Percentiles rank a stretch among this genome's conserved stretches.
Evolutionary conservation across 1,139 yeast genomes (phyloP).

Genomic region (Pichia sp.): DNA sequence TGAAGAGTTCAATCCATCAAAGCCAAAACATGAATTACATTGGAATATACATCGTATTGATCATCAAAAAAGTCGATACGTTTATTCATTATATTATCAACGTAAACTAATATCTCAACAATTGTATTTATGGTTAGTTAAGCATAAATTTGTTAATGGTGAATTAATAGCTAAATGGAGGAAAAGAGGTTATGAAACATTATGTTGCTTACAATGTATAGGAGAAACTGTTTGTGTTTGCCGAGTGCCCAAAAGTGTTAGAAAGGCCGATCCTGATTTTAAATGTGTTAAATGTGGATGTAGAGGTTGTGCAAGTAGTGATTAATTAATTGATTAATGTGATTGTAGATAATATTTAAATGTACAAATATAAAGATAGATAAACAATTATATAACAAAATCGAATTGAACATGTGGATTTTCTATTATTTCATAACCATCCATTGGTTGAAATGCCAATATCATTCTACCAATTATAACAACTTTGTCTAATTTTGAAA

Average conservation of each 20-base stretch:
- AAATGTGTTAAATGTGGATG: slow-evolving; percentile 89
- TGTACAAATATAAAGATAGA: slow-evolving; percentile 1
- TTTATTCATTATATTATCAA: slow-evolving; percentile 68
- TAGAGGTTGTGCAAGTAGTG: slow-evolving; percentile 81
- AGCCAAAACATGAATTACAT: slow-evolving; percentile 45
- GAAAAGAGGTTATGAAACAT: slow-evolving; percentile 80
- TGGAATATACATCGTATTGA: slow-evolving; percentile 51
- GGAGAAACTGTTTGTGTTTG: slow-evolving; percentile 76
- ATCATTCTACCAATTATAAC: slow-evolving; percentile 85
- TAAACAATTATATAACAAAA: slow-evolving; percentile 12
- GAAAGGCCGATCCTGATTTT: slow-evolving; percentile 43
- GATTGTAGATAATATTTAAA: too few relatives aligned
- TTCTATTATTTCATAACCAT: slow-evolving; percentile 73
- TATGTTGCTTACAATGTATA: slow-evolving; percentile 81
- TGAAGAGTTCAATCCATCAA: slow-evolving; percentile 29
- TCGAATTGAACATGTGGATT: slow-evolving; percentile 9
- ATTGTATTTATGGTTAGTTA: slow-evolving; percentile 72
- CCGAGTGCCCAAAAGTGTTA: slow-evolving; percentile 88
- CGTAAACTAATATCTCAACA: slow-evolving; percentile 60
- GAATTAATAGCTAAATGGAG: slow-evolving; percentile 86
- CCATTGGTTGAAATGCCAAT: slow-evolving; percentile 75
- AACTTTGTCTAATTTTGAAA: slow-evolving; percentile 32
- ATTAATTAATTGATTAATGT: too few relatives aligned
- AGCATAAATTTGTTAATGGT: slow-evolving; percentile 62
- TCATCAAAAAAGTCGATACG: slow-evolving; percentile 72